Evolutionary conservation across 2,329 filamentous ascomycete genomes (phyloP), one percentile per base, ranked within the genome.

Genomic region (Aureobasidium vineae): DNA sequence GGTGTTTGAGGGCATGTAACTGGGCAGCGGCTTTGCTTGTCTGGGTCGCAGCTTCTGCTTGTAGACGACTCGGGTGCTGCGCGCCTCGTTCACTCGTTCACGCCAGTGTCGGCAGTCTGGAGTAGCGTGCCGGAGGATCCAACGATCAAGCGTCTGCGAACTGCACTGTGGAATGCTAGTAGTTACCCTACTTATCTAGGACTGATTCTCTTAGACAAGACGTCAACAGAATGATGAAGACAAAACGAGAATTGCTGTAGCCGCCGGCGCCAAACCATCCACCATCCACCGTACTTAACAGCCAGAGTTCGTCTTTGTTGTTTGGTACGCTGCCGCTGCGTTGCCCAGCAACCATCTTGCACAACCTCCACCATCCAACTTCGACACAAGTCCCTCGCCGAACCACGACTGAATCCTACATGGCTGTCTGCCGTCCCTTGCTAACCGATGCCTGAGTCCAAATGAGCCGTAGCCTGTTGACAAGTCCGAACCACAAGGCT

Each of bases 21-120:
- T 23, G 43, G 15, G 11, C 15, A 11, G 23, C 38, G 43, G 40
- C 54, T 33, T 40, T 36, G 33, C 33, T 13, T 36, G 33, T 36
- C 10, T 23, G 43, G 2, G 21, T 26, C 21, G 23, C 38, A 59
- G 40, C 54, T 45, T 40, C 40, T 59, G 54, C 40, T 43, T 28
- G 54, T 31, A 59, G 38, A 16, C 54, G 54, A 57, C 13, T 57
- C 36, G 38, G 15, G 38, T 21, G 23, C 38, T 43, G 40, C 33
- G 54, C 19, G 54, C 54, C 26, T 43, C 38, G 38, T 59, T 56
- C 53, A 41, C 53, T 43, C 38, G 38, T 59, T 56, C 53, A 28
- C 53, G 53, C 53, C 54, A 59, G 40, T 59, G 54, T 45, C 54
- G 54, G 54, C 54, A 33, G 40, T 59, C 54, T 59, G 54, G 54